Percentiles rank a stretch among this genome's conserved stretches.
Conservation (phyloP, 805 yeast genomes). For the Zygosaccharomyces gambellarensis region DNA sequence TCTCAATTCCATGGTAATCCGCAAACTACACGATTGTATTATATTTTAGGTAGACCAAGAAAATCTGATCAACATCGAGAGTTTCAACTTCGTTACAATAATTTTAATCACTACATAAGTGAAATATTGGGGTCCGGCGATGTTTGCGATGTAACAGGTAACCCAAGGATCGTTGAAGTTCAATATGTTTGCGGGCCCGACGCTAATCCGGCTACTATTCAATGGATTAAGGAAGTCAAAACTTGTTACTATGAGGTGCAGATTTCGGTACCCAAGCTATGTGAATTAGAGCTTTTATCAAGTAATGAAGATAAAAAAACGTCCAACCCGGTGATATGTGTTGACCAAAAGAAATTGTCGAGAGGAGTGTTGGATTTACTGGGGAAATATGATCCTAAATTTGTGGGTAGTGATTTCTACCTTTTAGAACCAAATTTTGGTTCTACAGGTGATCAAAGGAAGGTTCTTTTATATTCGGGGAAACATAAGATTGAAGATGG, state of each 20-base stretch:
- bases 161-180: conserved; percentile 50
- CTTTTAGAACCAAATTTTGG: conserved; percentile 15
- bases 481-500: not conserved
- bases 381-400: conserved; percentile 21
- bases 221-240: conserved; percentile 46
- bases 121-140: conserved; percentile 46
- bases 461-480: conserved; percentile 12
- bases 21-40: conserved; percentile 7
- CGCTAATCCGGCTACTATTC: conserved; percentile 24
- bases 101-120: conserved; percentile 35
- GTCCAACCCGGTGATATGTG: conserved; percentile 20
- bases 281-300: conserved; percentile 35
- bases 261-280: conserved; percentile 48
- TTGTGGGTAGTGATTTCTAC: conserved; percentile 28
- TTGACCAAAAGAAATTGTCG: not conserved
- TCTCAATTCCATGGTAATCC: conserved; percentile 43
- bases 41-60: conserved; percentile 29
- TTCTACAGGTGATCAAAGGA: conserved; percentile 2
- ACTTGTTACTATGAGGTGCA: conserved; percentile 56
- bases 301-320: conserved; percentile 22
- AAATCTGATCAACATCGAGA: conserved; percentile 18
- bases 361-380: conserved; percentile 15
- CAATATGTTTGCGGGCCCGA: conserved; percentile 49
- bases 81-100: conserved; percentile 32
- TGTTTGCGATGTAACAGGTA: conserved; percentile 53